Conservation (phyloP, 805 yeast genomes). For the Lachancea waltii region DNA sequence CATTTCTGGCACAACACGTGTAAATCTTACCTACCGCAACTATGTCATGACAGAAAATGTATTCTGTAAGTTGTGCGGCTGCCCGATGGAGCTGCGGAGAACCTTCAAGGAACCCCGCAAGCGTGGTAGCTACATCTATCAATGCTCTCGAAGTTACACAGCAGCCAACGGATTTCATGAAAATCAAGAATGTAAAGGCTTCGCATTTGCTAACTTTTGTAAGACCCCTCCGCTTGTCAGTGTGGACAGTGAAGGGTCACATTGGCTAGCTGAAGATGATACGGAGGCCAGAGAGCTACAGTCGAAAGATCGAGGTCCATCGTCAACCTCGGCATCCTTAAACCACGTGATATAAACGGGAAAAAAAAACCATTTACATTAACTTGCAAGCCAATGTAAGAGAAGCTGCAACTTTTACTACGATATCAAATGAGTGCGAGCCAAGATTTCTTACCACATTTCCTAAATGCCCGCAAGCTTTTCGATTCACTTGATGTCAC, state of each 20-base stretch:
- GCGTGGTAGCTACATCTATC: conserved; percentile 62
- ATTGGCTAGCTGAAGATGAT: conserved; percentile 45
- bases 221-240: conserved; percentile 31
- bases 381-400: too few species aligned
- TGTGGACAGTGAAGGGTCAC: conserved; percentile 32
- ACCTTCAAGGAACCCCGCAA: conserved; percentile 40
- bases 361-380: too few species aligned
- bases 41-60: conserved; percentile 39
- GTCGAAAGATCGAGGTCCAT: neutral
- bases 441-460: neutral
- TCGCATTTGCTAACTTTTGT: conserved; percentile 46
- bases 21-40: conserved; percentile 62
- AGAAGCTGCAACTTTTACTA: too few species aligned
- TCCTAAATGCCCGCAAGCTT: conserved; percentile 1
- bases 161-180: conserved; percentile 17
- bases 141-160: conserved; percentile 44
- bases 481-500: conserved; percentile 2
- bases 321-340: neutral
- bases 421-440: neutral
- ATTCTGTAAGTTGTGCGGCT: conserved; percentile 36
- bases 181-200: conserved; percentile 40
- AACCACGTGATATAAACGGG: conserved; percentile 2
- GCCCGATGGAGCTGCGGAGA: conserved; percentile 48
- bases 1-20: conserved; percentile 43
- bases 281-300: conserved; percentile 15